Conservation (phyloP, 805 yeast genomes). For the Nadsonia fulvescens region DNA sequence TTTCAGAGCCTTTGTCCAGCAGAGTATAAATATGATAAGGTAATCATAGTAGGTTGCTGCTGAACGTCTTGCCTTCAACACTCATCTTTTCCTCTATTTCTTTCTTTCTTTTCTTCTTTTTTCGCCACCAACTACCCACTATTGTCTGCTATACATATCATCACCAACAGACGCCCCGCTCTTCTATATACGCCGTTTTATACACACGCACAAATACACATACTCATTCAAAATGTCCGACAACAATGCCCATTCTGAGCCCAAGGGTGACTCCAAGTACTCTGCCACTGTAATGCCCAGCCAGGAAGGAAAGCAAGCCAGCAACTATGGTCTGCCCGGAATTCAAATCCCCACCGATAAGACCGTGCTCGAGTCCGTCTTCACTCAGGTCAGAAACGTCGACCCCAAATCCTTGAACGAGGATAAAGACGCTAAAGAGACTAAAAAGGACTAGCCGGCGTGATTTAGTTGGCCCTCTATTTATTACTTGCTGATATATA, state of each 20-base stretch:
- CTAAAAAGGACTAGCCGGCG: slow-evolving; percentile 3
- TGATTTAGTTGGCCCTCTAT: too few relatives aligned
- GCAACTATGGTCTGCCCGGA: slow-evolving; percentile 5
- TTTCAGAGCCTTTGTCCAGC: too few relatives aligned
- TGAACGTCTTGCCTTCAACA: too few relatives aligned
- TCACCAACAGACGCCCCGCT: slow-evolving; percentile 6
- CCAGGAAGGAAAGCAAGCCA: slow-evolving; percentile 5
- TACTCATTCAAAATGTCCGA: not conserved
- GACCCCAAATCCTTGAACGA: slow-evolving; percentile 6
- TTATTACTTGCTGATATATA: too few relatives aligned
- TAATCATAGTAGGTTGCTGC: too few relatives aligned
- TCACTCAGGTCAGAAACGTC: slow-evolving; percentile 6
- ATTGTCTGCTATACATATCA: too few relatives aligned
- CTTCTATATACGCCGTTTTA: not conserved
- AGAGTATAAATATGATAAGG: too few relatives aligned
- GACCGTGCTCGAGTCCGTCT: slow-evolving; percentile 4
- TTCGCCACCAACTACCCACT: too few relatives aligned
- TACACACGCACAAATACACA: slow-evolving; percentile 1
- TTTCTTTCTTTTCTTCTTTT: too few relatives aligned
- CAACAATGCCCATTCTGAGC: slow-evolving; percentile 6
- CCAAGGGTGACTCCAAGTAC: slow-evolving; percentile 5
- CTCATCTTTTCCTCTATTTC: too few relatives aligned
- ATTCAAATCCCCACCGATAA: slow-evolving; percentile 6
- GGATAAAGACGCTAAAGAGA: slow-evolving; percentile 4
- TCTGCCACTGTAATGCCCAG: slow-evolving; percentile 5